Conservation (phyloP, 176 grass and related monocot genomes). For the Coix lacrymajobi region DNA sequence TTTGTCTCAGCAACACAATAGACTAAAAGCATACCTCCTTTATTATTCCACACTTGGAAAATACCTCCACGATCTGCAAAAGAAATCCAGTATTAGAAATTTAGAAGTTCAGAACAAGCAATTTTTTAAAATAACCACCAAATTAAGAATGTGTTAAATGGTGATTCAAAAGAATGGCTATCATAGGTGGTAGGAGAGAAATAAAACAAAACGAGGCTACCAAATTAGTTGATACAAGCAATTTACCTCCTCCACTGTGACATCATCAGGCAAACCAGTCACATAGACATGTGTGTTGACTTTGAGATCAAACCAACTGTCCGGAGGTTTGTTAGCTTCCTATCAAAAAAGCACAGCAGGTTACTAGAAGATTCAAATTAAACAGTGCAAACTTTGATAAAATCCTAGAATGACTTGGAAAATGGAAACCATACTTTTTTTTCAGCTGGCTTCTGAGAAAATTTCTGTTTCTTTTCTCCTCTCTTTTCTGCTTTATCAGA, state of each 20-base stretch:
- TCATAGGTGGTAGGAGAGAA: background rate
- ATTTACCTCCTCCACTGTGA: conserved; percentile 77
- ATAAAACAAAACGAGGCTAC: conserved; percentile 7
- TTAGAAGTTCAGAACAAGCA: background rate
- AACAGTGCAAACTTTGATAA: background rate
- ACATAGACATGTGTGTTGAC: conserved; percentile 93
- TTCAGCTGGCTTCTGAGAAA: conserved; percentile 56
- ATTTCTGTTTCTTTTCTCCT: conserved; percentile 61
- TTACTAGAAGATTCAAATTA: background rate
- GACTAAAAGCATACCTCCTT: conserved; percentile 66
- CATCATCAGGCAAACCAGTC: conserved; percentile 88
- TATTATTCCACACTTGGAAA: conserved; percentile 95
- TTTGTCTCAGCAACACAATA: conserved; percentile 6
- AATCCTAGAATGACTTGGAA: background rate
- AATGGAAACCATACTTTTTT: conserved; percentile 60
- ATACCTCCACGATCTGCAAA: conserved; percentile 86
- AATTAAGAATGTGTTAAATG: background rate
- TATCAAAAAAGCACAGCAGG: conserved; percentile 5
- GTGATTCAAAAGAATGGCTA: background rate
- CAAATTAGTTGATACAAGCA: conserved; percentile 4
- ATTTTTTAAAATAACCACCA: background rate
- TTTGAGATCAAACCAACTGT: conserved; percentile 96
- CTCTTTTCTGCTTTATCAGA: conserved; percentile 52
- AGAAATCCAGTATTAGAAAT: conserved; percentile 20
- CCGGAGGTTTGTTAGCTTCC: conserved; percentile 94